Evolutionary conservation across 805 yeast genomes (phyloP), one percentile per base, ranked within the genome.

Genomic region (Myxozyma vanderwaltii): DNA sequence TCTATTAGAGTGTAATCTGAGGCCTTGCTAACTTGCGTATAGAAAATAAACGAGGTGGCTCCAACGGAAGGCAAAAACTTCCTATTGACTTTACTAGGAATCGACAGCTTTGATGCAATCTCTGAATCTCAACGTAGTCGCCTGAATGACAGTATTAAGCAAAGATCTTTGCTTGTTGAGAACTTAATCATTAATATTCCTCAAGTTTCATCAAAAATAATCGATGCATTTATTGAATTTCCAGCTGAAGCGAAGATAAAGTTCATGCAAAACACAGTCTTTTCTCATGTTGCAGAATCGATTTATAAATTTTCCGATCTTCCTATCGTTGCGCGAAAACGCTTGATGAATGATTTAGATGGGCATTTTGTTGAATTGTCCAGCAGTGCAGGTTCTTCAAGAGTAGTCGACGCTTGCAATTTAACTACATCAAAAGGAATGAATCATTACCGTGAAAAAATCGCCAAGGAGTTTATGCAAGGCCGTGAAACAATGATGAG

Each of bases 381-480:
- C 0, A 86, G 95, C 69, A 87, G 91, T 69, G 88, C 96, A 0
- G 89, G 89, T 63, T 97, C 96, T 0, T 91, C 97, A 1, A 97
- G 91, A 71, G 81, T 91, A 29, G 86, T 90, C 40, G 99, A 92
- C 72, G 83, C 82, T 60, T 76, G 89, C 46, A 91, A 97, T 96
- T 7, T 31, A 17, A 74, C 71, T 15, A 91, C 90, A 70, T 85
- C 96, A 0, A 78, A 83, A 33, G 84, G 85, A 57, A 78, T 91
- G 70, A 89, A 89, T 59, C 83, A 86, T 78, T 89, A 86, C 72
- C 88, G 95, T 67, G 98, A 92, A 70, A 81, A 92, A 66, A 81
- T 92, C 61, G 97, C 96, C 0, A 79, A 80, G 24, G 86, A 85
- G 59, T 75, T 92, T 60, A 68, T 76, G 27, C 58, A 64, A 12